Conservation (phyloP, 306 rosid genomes). For the Abrus pulchellus region DNA sequence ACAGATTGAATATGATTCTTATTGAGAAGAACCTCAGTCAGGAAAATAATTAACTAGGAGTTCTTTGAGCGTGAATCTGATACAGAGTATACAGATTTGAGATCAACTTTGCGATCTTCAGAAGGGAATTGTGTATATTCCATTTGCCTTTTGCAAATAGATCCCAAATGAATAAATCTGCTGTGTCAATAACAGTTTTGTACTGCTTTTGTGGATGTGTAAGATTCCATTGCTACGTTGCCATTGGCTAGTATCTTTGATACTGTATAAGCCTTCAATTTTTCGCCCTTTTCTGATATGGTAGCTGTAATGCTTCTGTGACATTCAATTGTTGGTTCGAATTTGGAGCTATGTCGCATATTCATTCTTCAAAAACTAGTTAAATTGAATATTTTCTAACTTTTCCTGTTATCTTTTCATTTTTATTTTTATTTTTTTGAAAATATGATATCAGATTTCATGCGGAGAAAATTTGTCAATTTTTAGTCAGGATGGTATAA, state of each 20-base stretch:
- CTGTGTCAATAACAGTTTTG: conserved; percentile 30
- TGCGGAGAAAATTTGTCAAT: neutral
- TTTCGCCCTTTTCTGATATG: neutral
- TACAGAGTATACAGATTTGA: conserved; percentile 33
- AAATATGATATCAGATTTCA: neutral
- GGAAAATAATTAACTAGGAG: conserved; percentile 36
- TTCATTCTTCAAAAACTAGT: neutral
- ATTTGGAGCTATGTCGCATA: conserved; percentile 16
- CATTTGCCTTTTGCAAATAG: conserved; percentile 29
- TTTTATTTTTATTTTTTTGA: neutral
- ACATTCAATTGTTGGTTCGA: neutral
- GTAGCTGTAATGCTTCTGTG: conserved; percentile 4
- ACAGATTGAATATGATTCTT: conserved; percentile 62
- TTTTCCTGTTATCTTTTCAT: neutral
- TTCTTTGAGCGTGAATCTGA: conserved; percentile 11
- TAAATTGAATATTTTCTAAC: neutral
- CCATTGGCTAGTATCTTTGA: conserved; percentile 28
- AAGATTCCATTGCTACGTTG: neutral
- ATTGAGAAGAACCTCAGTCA: conserved; percentile 65
- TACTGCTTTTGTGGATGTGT: conserved; percentile 16
- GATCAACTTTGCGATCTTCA: conserved; percentile 36
- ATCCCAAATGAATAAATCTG: conserved; percentile 27
- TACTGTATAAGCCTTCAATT: conserved; percentile 2
- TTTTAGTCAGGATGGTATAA: neutral
- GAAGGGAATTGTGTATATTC: conserved; percentile 40